A percentile compares a stretch with the other conserved stretches of the same genome.
These are phyloP conservation scores for Paecilomyces sp. DNA, from an alignment of 2,329 filamentous ascomycete species.

Conservation along the genomic window DNA sequence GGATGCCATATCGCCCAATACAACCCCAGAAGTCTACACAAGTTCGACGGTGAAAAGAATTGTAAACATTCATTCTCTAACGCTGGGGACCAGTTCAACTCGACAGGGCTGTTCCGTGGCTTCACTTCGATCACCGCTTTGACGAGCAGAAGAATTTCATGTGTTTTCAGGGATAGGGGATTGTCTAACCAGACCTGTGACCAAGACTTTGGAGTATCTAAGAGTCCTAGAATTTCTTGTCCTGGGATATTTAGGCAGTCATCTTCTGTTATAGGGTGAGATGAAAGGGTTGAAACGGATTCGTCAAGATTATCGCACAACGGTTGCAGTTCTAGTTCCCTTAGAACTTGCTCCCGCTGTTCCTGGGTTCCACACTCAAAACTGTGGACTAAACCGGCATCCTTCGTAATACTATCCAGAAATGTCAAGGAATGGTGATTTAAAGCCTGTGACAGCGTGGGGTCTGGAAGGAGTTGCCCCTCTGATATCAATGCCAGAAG, in stretches of 20 bases:
- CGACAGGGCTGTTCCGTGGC: slow-evolving; percentile 14
- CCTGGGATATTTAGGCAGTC: background rate
- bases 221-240: background rate
- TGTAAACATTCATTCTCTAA: background rate
- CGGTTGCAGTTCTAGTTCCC: background rate
- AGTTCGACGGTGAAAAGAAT: slow-evolving; percentile 10
- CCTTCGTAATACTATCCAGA: background rate
- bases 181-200: slow-evolving; percentile 19
- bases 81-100: background rate
- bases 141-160: slow-evolving; percentile 27
- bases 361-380: background rate
- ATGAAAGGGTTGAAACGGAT: background rate
- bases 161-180: slow-evolving; percentile 26
- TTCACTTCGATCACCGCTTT: slow-evolving; percentile 28
- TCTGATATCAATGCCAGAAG: background rate
- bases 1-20: slow-evolving; percentile 34
- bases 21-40: slow-evolving; percentile 23
- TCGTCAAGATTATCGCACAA: no score
- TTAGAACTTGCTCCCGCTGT: background rate
- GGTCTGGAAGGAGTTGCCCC: background rate
- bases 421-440: background rate
- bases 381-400: background rate
- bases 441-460: background rate
- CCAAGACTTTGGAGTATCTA: slow-evolving; percentile 8
- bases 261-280: background rate